phyloP scores from a whole-genome alignment of 257 asterid genomes.

The Nicotiana benthamiana region DNA sequence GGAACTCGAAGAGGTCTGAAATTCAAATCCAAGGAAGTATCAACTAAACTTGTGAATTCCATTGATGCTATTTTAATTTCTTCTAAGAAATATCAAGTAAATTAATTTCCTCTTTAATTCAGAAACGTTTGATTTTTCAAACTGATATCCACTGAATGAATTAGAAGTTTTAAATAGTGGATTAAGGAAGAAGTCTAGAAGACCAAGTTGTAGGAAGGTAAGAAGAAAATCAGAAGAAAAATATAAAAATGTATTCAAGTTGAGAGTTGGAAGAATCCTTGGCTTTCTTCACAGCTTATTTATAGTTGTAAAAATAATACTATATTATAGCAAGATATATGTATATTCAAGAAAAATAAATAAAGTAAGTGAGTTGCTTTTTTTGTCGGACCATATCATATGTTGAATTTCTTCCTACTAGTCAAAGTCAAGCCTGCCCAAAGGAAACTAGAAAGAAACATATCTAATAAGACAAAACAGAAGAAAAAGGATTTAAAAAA shows the following conservation, averaged over 20 bases:
- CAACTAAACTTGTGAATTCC: constrained; percentile 59
- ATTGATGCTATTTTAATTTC: constrained; percentile 18
- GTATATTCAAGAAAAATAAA: not conserved
- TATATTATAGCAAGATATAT: not conserved
- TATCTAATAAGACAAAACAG: not conserved
- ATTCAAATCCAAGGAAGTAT: constrained; percentile 68
- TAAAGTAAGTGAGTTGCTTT: not conserved
- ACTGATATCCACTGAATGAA: not conserved
- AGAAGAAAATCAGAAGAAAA: not conserved
- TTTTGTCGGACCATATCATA: constrained; percentile 20
- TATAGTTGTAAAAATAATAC: not conserved
- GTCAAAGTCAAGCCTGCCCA: constrained; percentile 47
- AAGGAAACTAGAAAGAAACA: constrained; percentile 1
- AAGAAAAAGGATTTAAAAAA: not conserved
- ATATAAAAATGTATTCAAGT: not conserved
- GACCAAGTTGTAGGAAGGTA: constrained; percentile 28
- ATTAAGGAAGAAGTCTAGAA: constrained; percentile 11
- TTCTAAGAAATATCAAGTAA: not conserved
- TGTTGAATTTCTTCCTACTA: constrained; percentile 15
- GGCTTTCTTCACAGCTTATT: not conserved
- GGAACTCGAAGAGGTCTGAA: constrained; percentile 37
- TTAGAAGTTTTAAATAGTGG: not conserved
- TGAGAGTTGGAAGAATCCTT: not conserved
- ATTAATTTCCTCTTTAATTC: not conserved
- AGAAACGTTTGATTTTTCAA: too few relatives aligned